Evolutionary conservation across 306 rosid genomes (phyloP).

Genomic region (Medicago ruthenica): DNA sequence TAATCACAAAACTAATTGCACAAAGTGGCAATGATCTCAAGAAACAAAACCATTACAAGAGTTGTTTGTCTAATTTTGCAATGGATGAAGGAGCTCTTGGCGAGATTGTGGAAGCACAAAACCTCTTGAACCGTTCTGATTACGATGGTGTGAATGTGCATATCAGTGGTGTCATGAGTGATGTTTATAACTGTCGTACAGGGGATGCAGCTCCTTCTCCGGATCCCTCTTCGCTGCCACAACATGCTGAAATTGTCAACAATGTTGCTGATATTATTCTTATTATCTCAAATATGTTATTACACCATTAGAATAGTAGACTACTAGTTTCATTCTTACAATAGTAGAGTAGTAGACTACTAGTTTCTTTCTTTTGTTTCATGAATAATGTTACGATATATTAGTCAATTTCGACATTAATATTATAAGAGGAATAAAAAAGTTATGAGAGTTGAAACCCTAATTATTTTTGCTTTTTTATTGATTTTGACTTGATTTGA

Average conservation of each 20-base stretch:
- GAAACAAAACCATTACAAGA: neutral
- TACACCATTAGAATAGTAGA: no score
- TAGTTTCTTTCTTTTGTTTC: no score
- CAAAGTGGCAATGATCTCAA: neutral
- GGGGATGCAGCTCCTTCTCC: neutral
- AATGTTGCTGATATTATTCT: neutral
- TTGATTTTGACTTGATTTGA: no score
- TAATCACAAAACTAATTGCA: neutral
- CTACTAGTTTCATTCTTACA: no score
- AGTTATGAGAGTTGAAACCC: no score
- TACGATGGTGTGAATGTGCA: neutral
- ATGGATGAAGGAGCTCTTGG: neutral
- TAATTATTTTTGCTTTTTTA: no score
- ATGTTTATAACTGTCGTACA: neutral
- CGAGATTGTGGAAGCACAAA: neutral
- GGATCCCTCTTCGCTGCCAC: neutral
- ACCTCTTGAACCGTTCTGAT: neutral
- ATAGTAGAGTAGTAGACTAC: no score
- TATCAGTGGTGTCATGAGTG: accelerated
- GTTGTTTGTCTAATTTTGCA: neutral
- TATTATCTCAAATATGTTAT: neutral
- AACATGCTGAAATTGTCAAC: neutral
- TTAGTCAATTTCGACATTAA: no score
- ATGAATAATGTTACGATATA: no score
- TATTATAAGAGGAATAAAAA: no score